Percentiles rank a stretch among this genome's conserved stretches.
Evolutionary conservation across 495 filamentous ascomycete genomes (phyloP).

Genomic region (Penicillium argentinense): DNA sequence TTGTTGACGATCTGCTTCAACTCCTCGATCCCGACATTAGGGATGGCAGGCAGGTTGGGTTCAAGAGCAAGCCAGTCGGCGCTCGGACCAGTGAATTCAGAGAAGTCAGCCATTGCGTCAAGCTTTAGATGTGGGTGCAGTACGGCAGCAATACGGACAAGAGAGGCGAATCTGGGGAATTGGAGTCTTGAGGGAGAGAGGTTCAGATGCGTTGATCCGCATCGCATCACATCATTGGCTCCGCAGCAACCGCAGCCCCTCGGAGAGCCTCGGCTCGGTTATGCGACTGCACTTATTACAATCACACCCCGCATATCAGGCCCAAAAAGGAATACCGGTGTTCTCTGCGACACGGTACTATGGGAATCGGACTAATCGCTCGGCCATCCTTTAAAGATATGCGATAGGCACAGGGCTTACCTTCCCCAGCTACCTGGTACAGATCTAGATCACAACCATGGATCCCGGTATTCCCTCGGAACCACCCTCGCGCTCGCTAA

Average conservation of each 20-base stretch:
- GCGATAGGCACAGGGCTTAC: neutral
- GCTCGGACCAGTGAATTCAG: slow-evolving; percentile 36
- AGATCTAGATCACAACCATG: slow-evolving; percentile 12
- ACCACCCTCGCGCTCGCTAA: slow-evolving; percentile 29
- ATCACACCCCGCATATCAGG: slow-evolving; percentile 16
- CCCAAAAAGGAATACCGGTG: slow-evolving; percentile 4
- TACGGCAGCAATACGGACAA: too few species aligned
- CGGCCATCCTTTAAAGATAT: neutral
- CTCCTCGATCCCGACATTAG: slow-evolving; percentile 23
- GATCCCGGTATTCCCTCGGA: slow-evolving; percentile 17
- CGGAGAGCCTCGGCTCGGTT: slow-evolving; percentile 25
- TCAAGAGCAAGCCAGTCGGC: slow-evolving; percentile 43
- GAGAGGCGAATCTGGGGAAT: too few species aligned
- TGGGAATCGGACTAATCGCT: neutral
- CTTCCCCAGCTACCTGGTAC: slow-evolving; percentile 1
- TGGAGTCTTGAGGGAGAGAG: neutral
- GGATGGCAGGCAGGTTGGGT: slow-evolving; percentile 23
- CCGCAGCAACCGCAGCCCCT: neutral
- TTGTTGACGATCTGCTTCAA: slow-evolving; percentile 29
- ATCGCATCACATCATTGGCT: neutral
- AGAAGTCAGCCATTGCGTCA: slow-evolving; percentile 42
- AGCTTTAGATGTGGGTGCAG: neutral
- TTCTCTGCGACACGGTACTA: slow-evolving; percentile 3
- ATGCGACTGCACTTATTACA: neutral
- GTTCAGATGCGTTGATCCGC: neutral